These are phyloP conservation scores for Mentha longifolia DNA, from an alignment of 257 asterid genomes.

Conservation along the genomic window DNA sequence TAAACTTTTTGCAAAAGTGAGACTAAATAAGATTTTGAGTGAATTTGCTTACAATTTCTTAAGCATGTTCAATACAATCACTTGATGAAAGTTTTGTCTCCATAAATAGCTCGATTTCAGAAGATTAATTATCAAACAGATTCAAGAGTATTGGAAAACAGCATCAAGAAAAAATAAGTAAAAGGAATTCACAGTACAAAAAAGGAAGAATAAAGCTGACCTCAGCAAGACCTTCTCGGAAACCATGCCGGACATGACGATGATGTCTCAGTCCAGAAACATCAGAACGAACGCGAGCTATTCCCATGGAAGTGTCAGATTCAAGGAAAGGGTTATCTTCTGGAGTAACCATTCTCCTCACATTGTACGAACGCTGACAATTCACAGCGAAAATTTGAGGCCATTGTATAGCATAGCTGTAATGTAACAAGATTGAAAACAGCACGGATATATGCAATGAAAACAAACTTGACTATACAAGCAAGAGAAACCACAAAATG, in stretches of 20 bases:
- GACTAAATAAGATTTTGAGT: not conserved
- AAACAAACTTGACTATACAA: not conserved
- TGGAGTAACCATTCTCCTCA: constrained; percentile 54
- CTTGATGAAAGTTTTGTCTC: not conserved
- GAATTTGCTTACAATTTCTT: not conserved
- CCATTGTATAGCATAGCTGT: constrained; percentile 3
- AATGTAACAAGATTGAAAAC: constrained; percentile 14
- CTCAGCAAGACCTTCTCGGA: constrained; percentile 63
- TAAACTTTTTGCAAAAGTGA: too few relatives aligned
- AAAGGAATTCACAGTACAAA: not conserved
- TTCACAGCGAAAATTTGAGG: constrained; percentile 24
- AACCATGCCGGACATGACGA: constrained; percentile 51
- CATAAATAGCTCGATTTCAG: constrained; percentile 1
- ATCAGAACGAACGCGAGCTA: constrained; percentile 40
- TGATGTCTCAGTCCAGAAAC: constrained; percentile 45
- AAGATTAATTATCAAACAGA: constrained; percentile 12
- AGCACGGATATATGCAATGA: not conserved
- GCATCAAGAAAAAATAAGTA: not conserved
- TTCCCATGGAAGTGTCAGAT: constrained; percentile 39
- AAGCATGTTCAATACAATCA: constrained; percentile 6
- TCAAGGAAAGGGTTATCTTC: constrained; percentile 52
- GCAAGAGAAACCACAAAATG: not conserved
- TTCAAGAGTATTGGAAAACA: not conserved
- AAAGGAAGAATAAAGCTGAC: constrained; percentile 33
- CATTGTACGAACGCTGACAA: constrained; percentile 46